A percentile compares a stretch with the other conserved stretches of the same genome.
Conservation (phyloP, 331 rosid species). For the Dryas integrifolia region DNA sequence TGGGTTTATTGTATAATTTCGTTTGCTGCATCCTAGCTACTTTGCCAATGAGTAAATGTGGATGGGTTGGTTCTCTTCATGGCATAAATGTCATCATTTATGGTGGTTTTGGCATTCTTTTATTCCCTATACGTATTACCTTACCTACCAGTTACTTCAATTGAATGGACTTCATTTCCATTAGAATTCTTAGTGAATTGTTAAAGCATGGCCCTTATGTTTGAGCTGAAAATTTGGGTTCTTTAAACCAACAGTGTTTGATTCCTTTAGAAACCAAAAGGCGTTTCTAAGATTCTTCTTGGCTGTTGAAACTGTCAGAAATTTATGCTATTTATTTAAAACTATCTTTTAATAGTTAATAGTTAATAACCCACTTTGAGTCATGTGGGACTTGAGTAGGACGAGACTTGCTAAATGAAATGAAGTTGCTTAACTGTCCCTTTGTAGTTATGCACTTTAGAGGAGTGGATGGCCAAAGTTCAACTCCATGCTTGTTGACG, state of each 20-base stretch:
- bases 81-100: not conserved
- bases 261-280: not conserved
- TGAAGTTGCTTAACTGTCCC: not conserved
- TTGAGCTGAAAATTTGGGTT: not conserved
- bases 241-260: not conserved
- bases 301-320: too few species aligned
- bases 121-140: not conserved
- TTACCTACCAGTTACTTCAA: not conserved
- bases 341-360: too few species aligned
- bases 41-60: not conserved
- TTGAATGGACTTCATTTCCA: not conserved
- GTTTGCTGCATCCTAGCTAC: not conserved
- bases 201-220: too few species aligned
- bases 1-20: not conserved
- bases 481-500: conserved; percentile 19
- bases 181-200: not conserved
- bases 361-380: too few species aligned
- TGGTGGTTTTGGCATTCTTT: not conserved
- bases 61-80: not conserved
- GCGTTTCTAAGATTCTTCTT: too few species aligned
- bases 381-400: not conserved
- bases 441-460: not conserved
- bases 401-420: not conserved
- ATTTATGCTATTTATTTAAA: too few species aligned
- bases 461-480: conserved; percentile 6